Conservation (phyloP, 345 rosid species). For the Eucalyptus tenuipes region DNA sequence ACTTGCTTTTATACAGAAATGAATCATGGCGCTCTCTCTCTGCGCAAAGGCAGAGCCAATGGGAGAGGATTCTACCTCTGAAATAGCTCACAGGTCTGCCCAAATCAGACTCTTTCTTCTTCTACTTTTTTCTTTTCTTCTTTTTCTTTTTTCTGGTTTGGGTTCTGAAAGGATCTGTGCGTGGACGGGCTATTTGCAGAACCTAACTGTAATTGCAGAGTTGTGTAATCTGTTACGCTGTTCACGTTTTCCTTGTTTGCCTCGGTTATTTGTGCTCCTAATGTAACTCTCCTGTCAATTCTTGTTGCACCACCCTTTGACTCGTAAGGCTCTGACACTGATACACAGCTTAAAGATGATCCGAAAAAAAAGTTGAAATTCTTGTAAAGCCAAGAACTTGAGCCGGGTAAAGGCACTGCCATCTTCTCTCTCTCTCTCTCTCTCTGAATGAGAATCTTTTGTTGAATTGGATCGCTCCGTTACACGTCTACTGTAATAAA, state of each 20-base stretch:
- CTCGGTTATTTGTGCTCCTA: neutral
- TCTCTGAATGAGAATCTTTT: neutral
- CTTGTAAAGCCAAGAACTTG: neutral
- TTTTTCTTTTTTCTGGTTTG: neutral
- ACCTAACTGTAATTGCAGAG: neutral
- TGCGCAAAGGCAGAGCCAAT: neutral
- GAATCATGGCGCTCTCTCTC: neutral
- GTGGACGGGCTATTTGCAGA: neutral
- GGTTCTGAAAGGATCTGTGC: neutral
- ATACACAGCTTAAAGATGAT: neutral
- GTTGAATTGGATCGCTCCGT: neutral
- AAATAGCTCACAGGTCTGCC: neutral
- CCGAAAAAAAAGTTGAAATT: neutral
- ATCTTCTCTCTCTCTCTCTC: too few species aligned
- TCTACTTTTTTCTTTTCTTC: neutral
- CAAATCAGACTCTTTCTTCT: neutral
- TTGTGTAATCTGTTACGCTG: neutral
- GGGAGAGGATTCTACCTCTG: neutral
- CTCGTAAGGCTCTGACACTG: neutral
- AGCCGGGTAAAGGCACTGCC: neutral
- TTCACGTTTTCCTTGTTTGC: neutral
- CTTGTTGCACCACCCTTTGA: neutral
- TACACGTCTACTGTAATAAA: neutral
- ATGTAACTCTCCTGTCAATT: neutral
- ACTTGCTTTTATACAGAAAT: neutral